Base-by-base conservation (phyloP, 805 yeast species). In the Saccharomyces kudriavzevii region DNA sequence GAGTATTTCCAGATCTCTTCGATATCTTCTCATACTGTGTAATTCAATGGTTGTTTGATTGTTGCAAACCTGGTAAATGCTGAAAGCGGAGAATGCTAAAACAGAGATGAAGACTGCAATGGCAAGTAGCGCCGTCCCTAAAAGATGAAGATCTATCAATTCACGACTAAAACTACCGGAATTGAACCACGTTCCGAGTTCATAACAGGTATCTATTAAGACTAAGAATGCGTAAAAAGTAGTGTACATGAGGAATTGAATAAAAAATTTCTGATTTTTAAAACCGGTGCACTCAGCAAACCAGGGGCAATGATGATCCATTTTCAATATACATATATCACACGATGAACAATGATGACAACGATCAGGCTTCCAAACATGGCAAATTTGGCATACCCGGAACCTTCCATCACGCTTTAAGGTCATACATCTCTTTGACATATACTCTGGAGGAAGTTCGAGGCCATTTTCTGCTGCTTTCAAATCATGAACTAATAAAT, bases 291-390 rank as follows among this genome's bases (percentile, higher is more conserved):
- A 91, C 4, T 82, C 75, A 1, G 96, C 84, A 68, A 90, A 89
- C 98, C 98, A 92, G 0, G 97, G 97, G 57, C 85, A 85, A 70
- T 90, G 97, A 66, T 90, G 97, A 67, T 90, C 97, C 97, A 90
- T 91, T 62, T 81, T 82, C 55, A 91, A 67, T 27, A 87, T 81
- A 68, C 97, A 90, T 30, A 54, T 56, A 22, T 80, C 74, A 65
- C 95, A 89, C 1, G 78, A 72, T 40, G 86, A 85, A 66, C 97
- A 90, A 69, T 90, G 97, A 66, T 90, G 97, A 8, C 84, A 65
- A 52, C 97, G 70, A 61, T 88, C 96, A 0, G 97, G 97, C 66
- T 90, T 90, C 77, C 85, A 84, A 47, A 75, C 76, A 28, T 77
- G 58, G 66, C 97, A 89, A 59, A 85, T 86, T 51, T 74, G 70